phyloP scores from a whole-genome alignment of 495 filamentous ascomycete species.

The Talaromyces liani region DNA sequence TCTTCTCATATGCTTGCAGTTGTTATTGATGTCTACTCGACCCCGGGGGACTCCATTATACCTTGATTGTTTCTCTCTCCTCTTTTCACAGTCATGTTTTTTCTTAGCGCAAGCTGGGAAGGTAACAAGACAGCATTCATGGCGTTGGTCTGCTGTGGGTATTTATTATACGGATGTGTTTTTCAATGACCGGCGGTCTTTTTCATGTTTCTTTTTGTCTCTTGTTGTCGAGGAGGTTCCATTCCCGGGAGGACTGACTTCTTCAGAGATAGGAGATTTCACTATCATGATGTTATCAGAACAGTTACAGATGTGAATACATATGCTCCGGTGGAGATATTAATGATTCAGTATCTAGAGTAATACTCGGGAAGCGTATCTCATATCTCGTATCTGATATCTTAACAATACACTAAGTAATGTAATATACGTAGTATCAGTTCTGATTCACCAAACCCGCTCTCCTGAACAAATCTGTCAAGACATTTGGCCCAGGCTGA shows the following conservation, averaged over 20 bases:
- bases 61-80: neutral
- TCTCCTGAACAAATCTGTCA: slow-evolving; percentile 35
- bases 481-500: slow-evolving; percentile 20
- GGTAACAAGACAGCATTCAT: neutral
- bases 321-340: neutral
- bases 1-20: slow-evolving; percentile 10
- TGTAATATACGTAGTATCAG: neutral
- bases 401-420: neutral
- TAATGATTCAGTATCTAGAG: neutral
- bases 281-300: slow-evolving; percentile 5
- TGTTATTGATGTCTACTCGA: slow-evolving; percentile 6
- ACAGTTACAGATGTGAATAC: neutral
- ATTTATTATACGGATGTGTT: neutral
- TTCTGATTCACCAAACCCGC: slow-evolving; percentile 31
- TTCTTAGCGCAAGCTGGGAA: neutral
- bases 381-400: neutral
- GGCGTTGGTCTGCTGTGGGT: slow-evolving; percentile 6
- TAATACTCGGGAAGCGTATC: neutral
- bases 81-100: neutral
- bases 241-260: neutral
- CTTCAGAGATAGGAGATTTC: neutral
- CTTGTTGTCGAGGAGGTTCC: neutral
- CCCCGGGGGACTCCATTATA: neutral
- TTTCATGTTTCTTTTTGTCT: neutral
- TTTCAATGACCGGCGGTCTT: neutral